Evolutionary conservation across 2,329 filamentous ascomycete species (phyloP).

Genomic region (Cladosporium austrohemisphaericum): DNA sequence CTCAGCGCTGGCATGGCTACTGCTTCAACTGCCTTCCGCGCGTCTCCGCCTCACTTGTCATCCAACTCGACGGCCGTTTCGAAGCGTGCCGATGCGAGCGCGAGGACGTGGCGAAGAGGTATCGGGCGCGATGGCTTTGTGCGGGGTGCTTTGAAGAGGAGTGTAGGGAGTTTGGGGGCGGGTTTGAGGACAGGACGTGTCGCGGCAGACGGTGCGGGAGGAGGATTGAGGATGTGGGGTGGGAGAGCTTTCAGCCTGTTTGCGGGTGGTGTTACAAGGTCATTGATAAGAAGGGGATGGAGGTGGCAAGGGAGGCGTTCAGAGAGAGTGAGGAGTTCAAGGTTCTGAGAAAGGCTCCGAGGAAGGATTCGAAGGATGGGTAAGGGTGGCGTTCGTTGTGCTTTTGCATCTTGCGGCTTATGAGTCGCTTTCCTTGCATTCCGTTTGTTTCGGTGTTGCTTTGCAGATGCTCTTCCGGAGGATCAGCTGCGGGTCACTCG

Average conservation of each 20-base stretch:
- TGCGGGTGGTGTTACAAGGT: slow-evolving; percentile 7
- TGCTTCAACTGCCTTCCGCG: slow-evolving; percentile 1
- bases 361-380: neutral
- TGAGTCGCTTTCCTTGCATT: too few relatives aligned
- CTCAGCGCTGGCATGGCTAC: slow-evolving; percentile 6
- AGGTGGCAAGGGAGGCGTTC: slow-evolving; percentile 4
- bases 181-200: neutral
- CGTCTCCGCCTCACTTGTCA: neutral
- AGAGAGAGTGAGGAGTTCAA: neutral
- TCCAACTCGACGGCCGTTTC: slow-evolving; percentile 7
- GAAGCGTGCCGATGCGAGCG: neutral
- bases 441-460: too few relatives aligned
- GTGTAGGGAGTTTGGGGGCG: neutral
- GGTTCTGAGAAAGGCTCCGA: neutral
- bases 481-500: too few relatives aligned
- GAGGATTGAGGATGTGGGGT: slow-evolving; percentile 1
- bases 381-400: neutral
- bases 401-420: too few relatives aligned
- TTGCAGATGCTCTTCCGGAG: too few relatives aligned
- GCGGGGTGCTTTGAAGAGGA: neutral
- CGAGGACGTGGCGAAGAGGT: slow-evolving; percentile 3
- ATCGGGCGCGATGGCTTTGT: neutral
- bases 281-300: neutral
- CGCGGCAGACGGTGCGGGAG: neutral
- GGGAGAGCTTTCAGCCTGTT: slow-evolving; percentile 4